These are phyloP conservation scores for Talaromyces sp. DNA, from an alignment of 2,329 filamentous ascomycete genomes.

Conservation along the genomic window DNA sequence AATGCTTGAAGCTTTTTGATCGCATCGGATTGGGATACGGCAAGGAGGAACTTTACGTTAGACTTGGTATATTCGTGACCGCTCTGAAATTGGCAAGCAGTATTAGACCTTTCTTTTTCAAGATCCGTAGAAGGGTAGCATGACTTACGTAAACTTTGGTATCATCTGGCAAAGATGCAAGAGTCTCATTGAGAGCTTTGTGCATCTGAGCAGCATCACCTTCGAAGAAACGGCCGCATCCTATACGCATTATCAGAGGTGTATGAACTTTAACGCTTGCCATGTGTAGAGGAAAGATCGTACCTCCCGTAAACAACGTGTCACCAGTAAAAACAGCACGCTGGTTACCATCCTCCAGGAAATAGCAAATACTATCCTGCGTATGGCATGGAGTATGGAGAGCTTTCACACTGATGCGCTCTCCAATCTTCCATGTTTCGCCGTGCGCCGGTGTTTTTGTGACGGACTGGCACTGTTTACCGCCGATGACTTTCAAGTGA, in stretches of 20 bases:
- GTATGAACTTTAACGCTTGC: background rate
- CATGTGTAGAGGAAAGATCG: background rate
- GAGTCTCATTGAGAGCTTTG: slow-evolving; percentile 78
- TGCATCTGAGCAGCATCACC: slow-evolving; percentile 88
- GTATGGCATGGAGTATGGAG: slow-evolving; percentile 98
- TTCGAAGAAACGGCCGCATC: slow-evolving; percentile 95
- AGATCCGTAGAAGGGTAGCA: background rate
- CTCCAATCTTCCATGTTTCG: slow-evolving; percentile 74
- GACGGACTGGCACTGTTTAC: slow-evolving; percentile 77
- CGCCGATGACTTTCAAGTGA: slow-evolving; percentile 73
- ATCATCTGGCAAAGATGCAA: slow-evolving; percentile 77
- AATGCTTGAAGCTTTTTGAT: slow-evolving; percentile 73
- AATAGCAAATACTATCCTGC: slow-evolving; percentile 96
- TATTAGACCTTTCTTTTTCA: background rate
- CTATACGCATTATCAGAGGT: slow-evolving; percentile 47
- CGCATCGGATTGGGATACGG: slow-evolving; percentile 67
- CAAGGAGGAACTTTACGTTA: slow-evolving; percentile 82
- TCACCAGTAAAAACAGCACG: slow-evolving; percentile 91
- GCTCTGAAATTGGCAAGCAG: slow-evolving; percentile 49
- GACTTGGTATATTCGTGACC: slow-evolving; percentile 98
- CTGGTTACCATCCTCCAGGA: slow-evolving; percentile 68
- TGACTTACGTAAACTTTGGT: slow-evolving; percentile 77
- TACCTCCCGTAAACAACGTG: slow-evolving; percentile 88
- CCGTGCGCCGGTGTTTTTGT: slow-evolving; percentile 70
- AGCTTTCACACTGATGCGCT: slow-evolving; percentile 71